phyloP scores from a whole-genome alignment of 352 stramenopile genomes.

The Phytophthora citricola region DNA sequence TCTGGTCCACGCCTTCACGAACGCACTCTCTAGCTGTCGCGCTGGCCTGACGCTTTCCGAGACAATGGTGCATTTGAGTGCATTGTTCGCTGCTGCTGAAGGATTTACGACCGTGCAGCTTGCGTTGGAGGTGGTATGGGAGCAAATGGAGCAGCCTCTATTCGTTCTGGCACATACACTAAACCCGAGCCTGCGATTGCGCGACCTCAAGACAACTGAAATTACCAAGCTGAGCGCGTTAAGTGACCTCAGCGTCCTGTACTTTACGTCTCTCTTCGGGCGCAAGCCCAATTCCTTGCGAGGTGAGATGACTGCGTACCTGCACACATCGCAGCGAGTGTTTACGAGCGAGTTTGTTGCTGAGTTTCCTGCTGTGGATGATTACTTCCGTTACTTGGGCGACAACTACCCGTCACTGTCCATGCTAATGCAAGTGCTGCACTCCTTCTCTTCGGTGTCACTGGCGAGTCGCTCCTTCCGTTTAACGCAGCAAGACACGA shows the following conservation, averaged over 20 bases:
- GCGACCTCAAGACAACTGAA: conserved; percentile 43
- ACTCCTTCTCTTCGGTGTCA: conserved; percentile 52
- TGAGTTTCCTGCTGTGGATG: conserved; percentile 65
- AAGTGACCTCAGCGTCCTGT: conserved; percentile 63
- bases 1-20: conserved; percentile 49
- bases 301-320: conserved; percentile 71
- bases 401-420: conserved; percentile 68
- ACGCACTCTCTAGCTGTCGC: conserved; percentile 34
- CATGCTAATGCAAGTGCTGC: conserved; percentile 69
- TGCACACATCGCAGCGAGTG: conserved; percentile 60
- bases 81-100: conserved; percentile 50
- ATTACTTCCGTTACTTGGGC: conserved; percentile 74
- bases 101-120: conserved; percentile 55
- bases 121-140: conserved; percentile 65
- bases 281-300: conserved; percentile 55
- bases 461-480: conserved; percentile 3
- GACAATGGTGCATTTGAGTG: conserved; percentile 49
- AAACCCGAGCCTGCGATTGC: conserved; percentile 59
- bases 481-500: conserved; percentile 10
- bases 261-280: conserved; percentile 59
- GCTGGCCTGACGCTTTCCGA: conserved; percentile 45
- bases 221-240: conserved; percentile 68
- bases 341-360: conserved; percentile 57
- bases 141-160: conserved; percentile 68
- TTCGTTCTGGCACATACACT: conserved; percentile 67